These are phyloP conservation scores for Panicum virgatum DNA, from an alignment of 202 grass and related monocot genomes.

Conservation along the genomic window DNA sequence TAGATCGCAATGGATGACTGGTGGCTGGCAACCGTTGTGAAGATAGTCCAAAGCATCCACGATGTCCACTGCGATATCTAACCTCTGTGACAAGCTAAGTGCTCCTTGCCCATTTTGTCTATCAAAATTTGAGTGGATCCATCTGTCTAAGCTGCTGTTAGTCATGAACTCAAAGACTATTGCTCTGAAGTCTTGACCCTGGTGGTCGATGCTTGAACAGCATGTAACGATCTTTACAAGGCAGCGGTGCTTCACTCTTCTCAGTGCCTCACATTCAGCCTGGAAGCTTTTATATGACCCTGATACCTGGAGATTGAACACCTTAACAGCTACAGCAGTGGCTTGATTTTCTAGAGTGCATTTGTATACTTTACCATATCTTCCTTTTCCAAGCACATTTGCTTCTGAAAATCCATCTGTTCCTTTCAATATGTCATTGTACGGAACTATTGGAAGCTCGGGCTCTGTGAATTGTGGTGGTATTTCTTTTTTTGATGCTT, in stretches of 20 bases:
- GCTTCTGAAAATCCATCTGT: constrained; percentile 31
- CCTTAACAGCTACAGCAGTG: constrained; percentile 6
- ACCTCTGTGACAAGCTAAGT: constrained; percentile 31
- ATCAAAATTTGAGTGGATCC: constrained; percentile 34
- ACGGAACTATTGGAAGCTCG: constrained; percentile 21
- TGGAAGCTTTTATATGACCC: constrained; percentile 37
- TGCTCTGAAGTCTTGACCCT: constrained; percentile 25
- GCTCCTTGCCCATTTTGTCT: not conserved
- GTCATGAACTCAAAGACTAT: constrained; percentile 36
- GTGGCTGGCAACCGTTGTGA: constrained; percentile 38
- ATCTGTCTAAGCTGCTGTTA: constrained; percentile 44
- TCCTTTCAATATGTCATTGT: constrained; percentile 25
- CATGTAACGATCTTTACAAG: constrained; percentile 38
- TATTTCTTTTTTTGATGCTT: not conserved
- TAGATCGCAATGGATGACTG: constrained; percentile 41
- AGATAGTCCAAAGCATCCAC: constrained; percentile 41
- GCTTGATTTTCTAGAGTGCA: not conserved
- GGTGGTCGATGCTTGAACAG: constrained; percentile 37
- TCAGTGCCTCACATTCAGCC: constrained; percentile 19
- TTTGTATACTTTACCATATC: constrained; percentile 34
- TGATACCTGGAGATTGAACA: constrained; percentile 35
- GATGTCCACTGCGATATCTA: constrained; percentile 29
- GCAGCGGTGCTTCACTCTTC: constrained; percentile 37
- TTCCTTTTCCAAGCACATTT: constrained; percentile 41
- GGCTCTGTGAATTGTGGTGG: not conserved